A percentile compares a stretch with the other conserved stretches of the same genome.
These are phyloP conservation scores for Eugenia klotzschiana DNA, from an alignment of 441 rosid species.

Conservation along the genomic window DNA sequence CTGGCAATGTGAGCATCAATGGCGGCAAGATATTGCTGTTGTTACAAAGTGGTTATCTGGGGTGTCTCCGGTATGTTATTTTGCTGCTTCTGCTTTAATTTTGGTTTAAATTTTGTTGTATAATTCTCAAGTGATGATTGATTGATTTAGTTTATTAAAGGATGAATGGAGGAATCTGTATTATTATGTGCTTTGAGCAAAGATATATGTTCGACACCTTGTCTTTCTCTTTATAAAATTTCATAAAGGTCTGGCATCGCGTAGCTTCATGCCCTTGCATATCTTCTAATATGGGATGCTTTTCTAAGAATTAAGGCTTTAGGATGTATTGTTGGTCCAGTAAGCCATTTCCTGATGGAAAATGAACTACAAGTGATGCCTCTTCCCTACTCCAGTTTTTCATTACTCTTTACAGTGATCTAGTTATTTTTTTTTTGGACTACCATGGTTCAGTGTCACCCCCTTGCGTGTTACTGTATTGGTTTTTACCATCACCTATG, in stretches of 20 bases:
- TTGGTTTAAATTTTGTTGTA: background rate
- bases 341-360: background rate
- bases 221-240: background rate
- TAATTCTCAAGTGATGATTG: background rate
- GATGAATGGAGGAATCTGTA: background rate
- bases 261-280: background rate
- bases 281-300: background rate
- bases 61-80: constrained; percentile 62
- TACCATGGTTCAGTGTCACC: background rate
- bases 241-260: background rate
- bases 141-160: background rate
- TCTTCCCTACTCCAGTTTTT: background rate
- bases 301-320: background rate
- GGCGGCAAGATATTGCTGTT: constrained; percentile 98
- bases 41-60: constrained; percentile 94
- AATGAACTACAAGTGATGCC: background rate
- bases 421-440: background rate
- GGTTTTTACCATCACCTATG: background rate
- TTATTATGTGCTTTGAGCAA: background rate
- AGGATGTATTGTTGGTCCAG: background rate
- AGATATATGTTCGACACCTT: background rate
- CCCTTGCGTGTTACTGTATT: background rate
- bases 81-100: background rate
- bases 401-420: background rate
- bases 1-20: constrained; percentile 95